These are phyloP conservation scores for Aspergillus pseudoviridinutans DNA, from an alignment of 2,329 filamentous ascomycete genomes.

Conservation along the genomic window DNA sequence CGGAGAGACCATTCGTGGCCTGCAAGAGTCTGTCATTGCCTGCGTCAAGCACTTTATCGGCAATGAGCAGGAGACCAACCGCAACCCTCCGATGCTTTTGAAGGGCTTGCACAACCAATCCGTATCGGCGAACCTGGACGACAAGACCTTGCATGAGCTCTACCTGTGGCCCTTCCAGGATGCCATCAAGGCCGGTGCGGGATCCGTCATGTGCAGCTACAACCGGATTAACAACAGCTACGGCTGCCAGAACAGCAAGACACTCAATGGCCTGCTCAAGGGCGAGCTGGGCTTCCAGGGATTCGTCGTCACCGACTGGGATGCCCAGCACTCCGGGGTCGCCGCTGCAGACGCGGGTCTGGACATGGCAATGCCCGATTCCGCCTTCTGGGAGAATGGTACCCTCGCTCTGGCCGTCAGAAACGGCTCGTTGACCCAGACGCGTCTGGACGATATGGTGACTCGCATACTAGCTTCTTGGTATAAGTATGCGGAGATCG, in stretches of 20 bases:
- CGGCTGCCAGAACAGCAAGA: constrained; percentile 71
- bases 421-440: constrained; percentile 5
- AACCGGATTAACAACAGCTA: constrained; percentile 69
- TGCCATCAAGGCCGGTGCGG: constrained; percentile 54
- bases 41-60: constrained; percentile 50
- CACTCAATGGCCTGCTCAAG: constrained; percentile 72
- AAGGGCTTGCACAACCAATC: constrained; percentile 38
- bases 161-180: constrained; percentile 66
- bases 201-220: constrained; percentile 56
- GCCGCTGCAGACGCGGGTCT: constrained; percentile 66
- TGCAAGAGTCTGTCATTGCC: constrained; percentile 42
- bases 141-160: constrained; percentile 61
- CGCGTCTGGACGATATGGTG: constrained; percentile 11
- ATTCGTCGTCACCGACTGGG: constrained; percentile 76
- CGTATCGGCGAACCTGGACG: constrained; percentile 61
- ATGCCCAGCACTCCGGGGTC: constrained; percentile 67
- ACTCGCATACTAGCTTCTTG: constrained; percentile 10
- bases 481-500: constrained; percentile 15
- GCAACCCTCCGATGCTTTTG: constrained; percentile 24
- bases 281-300: constrained; percentile 77
- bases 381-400: constrained; percentile 4
- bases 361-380: constrained; percentile 48
- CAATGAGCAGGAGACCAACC: constrained; percentile 55
- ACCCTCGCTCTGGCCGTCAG: constrained; percentile 4
- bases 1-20: constrained; percentile 36